Base-by-base conservation (phyloP, 768 basidiomycete species). In the Coprinopsis strossmayeri region DNA sequence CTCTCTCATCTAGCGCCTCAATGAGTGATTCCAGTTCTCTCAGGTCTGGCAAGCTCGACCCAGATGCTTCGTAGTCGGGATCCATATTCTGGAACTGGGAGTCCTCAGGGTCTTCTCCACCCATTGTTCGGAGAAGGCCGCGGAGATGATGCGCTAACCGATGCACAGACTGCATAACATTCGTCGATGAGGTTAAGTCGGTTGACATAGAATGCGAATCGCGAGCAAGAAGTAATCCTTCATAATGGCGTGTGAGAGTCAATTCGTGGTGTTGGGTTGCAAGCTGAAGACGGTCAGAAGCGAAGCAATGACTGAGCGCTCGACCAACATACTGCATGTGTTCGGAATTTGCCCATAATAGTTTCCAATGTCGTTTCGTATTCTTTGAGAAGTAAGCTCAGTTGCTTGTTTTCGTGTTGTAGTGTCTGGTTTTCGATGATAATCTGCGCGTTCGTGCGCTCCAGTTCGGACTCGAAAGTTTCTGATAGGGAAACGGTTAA, bases 321-420 rank as follows among this genome's bases (percentile, higher is more conserved):
- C 39, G 27, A 51, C 40, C 40, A 17, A 75, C 90, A 59, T 58
- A 95, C 93, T 11, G 91, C 83, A 60, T 97, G 87, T 50, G 84
- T 85, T 51, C 94, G 78, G 63, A 98, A 97, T 67, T 97, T 97
- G 45, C 82, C 69, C 96, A 99, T 98, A 61, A 98, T 89, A 24
- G 84, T 93, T 58, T 97, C 94, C 72, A 99, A 77, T 2, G 94
- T 96, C 46, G 74, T 73, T 63, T 98, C 94, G 62, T 98, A 95
- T 64, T 99, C 96, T 60, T 93, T 94, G 49, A 98, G 71, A 23
- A 99, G 73, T 23, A 80, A 57, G 55, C 84, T 85, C 25, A 98
- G 76, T 61, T 98, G 95, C 63, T 90, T 93, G 72, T 99, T 98
- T 67, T 99, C 96, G 53, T 97, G 86, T 42, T 89, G 71, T 1